These are phyloP conservation scores for Paecilomyces niveus DNA, from an alignment of 2,329 filamentous ascomycete genomes.

Conservation along the genomic window DNA sequence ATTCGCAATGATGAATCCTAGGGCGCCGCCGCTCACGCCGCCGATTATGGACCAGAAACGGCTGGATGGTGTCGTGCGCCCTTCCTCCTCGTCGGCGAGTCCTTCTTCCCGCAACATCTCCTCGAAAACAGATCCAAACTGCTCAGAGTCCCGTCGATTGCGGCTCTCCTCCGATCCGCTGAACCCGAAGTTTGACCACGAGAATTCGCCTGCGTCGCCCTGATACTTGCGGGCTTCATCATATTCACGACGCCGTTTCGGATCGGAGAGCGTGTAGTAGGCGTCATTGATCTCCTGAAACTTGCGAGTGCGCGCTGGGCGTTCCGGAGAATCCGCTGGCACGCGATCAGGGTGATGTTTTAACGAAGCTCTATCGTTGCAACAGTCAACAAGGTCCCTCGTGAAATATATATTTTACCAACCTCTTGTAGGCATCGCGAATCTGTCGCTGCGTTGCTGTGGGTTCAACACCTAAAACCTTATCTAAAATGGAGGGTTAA, in stretches of 20 bases:
- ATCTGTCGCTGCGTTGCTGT: conserved; percentile 76
- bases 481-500: conserved; percentile 46
- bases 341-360: conserved; percentile 94
- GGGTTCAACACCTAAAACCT: conserved; percentile 64
- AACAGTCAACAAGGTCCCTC: neutral
- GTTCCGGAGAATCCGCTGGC: conserved; percentile 73
- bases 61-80: conserved; percentile 46
- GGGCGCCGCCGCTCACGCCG: conserved; percentile 74
- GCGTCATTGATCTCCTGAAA: conserved; percentile 92
- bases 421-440: conserved; percentile 92
- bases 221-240: conserved; percentile 58
- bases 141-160: conserved; percentile 50
- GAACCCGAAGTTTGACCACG: conserved; percentile 68
- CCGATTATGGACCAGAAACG: conserved; percentile 85
- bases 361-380: conserved; percentile 61
- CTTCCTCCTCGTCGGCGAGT: conserved; percentile 61
- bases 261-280: conserved; percentile 84
- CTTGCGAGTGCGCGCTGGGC: conserved; percentile 69
- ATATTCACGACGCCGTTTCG: conserved; percentile 71
- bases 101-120: conserved; percentile 84
- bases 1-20: conserved; percentile 94
- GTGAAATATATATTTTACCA: conserved; percentile 1
- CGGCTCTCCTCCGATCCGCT: conserved; percentile 31
- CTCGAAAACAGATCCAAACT: conserved; percentile 85
- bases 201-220: conserved; percentile 50